Evolutionary conservation across 1,284 basidiomycete species (phyloP).

Genomic region (Rugosomyces carneus): DNA sequence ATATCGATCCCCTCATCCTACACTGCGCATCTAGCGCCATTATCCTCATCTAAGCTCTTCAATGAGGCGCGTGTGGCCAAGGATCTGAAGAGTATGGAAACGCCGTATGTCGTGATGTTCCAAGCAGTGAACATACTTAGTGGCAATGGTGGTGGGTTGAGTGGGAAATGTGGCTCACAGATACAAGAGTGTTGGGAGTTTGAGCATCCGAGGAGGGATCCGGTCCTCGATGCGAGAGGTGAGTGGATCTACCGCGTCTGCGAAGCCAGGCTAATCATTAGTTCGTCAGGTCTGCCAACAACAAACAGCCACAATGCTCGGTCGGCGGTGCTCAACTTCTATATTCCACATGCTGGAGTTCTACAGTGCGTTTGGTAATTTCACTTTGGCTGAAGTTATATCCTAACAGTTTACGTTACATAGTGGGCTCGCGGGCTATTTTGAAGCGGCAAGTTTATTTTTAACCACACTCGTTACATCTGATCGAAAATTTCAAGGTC

Average conservation of each 20-base stretch:
- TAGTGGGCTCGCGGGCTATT: conserved; percentile 93
- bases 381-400: background rate
- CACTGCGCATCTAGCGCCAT: conserved; percentile 88
- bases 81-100: conserved; percentile 71
- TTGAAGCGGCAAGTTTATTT: conserved; percentile 66
- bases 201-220: conserved; percentile 84
- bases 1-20: conserved; percentile 97
- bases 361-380: conserved; percentile 51
- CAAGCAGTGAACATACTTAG: conserved; percentile 86
- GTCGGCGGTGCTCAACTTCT: conserved; percentile 77
- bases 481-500: conserved; percentile 28
- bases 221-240: conserved; percentile 72
- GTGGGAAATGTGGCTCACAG: conserved; percentile 68
- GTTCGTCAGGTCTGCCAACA: conserved; percentile 61
- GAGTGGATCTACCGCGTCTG: conserved; percentile 7
- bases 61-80: conserved; percentile 68
- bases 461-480: background rate
- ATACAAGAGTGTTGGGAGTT: conserved; percentile 98
- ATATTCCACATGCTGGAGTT: conserved; percentile 92
- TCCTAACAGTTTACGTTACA: background rate
- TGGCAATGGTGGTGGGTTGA: conserved; percentile 55
- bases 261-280: background rate
- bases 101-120: conserved; percentile 98
- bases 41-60: conserved; percentile 90
- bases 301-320: conserved; percentile 89